Base-by-base conservation (phyloP, 1,139 yeast genomes). In the Candida frijolesensis region DNA sequence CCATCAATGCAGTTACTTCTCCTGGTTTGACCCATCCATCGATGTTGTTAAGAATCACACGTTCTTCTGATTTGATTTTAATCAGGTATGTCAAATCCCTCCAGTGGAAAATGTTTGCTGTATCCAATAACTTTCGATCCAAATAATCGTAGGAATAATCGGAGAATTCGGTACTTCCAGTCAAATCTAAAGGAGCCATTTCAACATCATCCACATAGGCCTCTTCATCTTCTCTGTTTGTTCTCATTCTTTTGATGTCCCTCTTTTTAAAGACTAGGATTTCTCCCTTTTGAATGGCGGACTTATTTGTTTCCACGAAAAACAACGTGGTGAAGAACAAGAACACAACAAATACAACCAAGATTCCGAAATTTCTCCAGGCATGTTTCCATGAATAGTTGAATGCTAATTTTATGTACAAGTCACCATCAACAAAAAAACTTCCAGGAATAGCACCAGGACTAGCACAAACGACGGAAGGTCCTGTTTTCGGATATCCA, bases 341-440 rank as follows among this genome's bases (percentile, higher is more conserved):
- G 65, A 84, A 77, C 27, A 83, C 46, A 32, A 72, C 67, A 61
- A 79, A 87, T 1, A 76, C 89, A 53, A 84, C 51, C 40, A 79
- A 69, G 57, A 90, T 85, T 63, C 96, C 96, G 57, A 84, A 81
- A 62, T 90, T 85, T 72, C 96, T 84, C 97, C 97, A 90, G 62
- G 82, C 80, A 65, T 90, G 91, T 8, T 70, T 53, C 57, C 79
- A 76, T 42, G 65, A 60, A 67, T 87, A 89, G 11, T 63, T 57
- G 63, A 68, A 84, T 2, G 84, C 66, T 12, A 58, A 54, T 4
- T 58, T 60, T 45, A 89, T 57, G 63, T 84, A 90, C 16, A 60
- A 70, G 48, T 83, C 78, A 62, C 96, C 96, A 34, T 64, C 56
- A 43, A 90, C 87, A 46, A 56, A 59, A 22, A 56, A 56, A 18